A percentile compares a stretch with the other conserved stretches of the same genome.
phyloP scores from a whole-genome alignment of 139 green algal genomes.

The Chlorella ohadii region DNA sequence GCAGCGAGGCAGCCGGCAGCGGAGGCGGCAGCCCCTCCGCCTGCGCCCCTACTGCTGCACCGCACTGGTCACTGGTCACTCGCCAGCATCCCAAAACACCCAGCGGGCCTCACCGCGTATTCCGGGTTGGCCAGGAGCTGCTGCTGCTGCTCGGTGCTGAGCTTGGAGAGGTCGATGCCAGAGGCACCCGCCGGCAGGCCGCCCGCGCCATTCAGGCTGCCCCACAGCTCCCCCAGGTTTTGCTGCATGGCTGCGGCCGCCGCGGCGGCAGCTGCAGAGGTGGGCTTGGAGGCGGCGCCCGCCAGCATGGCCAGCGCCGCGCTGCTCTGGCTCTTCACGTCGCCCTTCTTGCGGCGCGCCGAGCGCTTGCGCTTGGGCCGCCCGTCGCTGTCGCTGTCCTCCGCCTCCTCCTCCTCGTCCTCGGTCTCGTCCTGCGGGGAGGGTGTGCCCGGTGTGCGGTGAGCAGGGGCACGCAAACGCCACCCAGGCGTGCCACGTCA shows the following conservation, averaged over 20 bases:
- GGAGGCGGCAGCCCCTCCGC: too few species aligned
- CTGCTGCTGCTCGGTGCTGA: slow-evolving; percentile 6
- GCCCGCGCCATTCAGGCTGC: neutral
- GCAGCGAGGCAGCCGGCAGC: neutral
- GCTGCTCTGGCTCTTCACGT: slow-evolving; percentile 33
- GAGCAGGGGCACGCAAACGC: too few species aligned
- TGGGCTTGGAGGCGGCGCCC: slow-evolving; percentile 22
- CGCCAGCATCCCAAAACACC: too few species aligned
- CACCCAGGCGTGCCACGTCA: too few species aligned
- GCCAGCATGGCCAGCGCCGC: slow-evolving; percentile 46
- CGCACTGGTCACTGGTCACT: too few species aligned
- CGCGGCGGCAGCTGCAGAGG: neutral
- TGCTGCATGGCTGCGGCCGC: slow-evolving; percentile 20
- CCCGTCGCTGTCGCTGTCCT: neutral
- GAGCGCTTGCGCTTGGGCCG: slow-evolving; percentile 9
- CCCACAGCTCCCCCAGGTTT: slow-evolving; percentile 20
- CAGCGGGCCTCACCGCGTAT: neutral
- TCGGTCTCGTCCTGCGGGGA: slow-evolving; percentile 19
- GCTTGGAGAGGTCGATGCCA: slow-evolving; percentile 12
- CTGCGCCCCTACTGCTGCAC: too few species aligned
- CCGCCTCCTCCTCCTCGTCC: slow-evolving; percentile 5
- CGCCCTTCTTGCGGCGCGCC: slow-evolving; percentile 15
- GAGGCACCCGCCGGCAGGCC: neutral
- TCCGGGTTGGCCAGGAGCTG: neutral
- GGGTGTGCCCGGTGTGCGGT: too few species aligned